Conservation (phyloP, 306 rosid genomes). For the Acacia confusa region DNA sequence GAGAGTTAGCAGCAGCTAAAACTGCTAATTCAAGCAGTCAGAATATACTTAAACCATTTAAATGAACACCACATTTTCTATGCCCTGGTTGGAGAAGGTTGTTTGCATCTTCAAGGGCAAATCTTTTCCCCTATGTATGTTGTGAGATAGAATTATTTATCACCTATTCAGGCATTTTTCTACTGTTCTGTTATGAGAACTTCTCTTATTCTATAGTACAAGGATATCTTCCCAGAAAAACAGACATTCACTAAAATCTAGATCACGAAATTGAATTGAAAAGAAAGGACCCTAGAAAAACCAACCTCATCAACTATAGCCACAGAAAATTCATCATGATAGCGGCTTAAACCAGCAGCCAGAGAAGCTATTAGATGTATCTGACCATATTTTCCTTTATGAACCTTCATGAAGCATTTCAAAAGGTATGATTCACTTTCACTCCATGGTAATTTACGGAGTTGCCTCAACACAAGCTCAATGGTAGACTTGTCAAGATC, state of each 20-base stretch:
- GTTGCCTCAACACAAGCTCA: slow-evolving; percentile 96
- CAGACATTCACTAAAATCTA: slow-evolving; percentile 25
- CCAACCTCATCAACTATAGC: slow-evolving; percentile 97
- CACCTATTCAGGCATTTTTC: background rate
- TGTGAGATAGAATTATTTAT: background rate
- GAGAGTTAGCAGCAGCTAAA: background rate
- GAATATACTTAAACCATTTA: slow-evolving; percentile 17
- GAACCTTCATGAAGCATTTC: slow-evolving; percentile 97
- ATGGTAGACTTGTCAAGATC: slow-evolving; percentile 95
- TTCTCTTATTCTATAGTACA: background rate
- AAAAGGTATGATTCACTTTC: slow-evolving; percentile 88
- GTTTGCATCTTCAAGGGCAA: background rate
- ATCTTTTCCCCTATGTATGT: background rate
- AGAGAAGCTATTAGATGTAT: slow-evolving; percentile 96
- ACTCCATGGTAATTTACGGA: slow-evolving; percentile 95
- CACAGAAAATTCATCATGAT: slow-evolving; percentile 93
- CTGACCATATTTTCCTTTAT: slow-evolving; percentile 98
- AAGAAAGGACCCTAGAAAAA: slow-evolving; percentile 24
- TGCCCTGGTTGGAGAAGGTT: background rate
- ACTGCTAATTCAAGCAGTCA: slow-evolving; percentile 5
- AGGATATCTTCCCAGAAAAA: background rate
- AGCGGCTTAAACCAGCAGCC: slow-evolving; percentile 96
- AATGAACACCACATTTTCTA: background rate
- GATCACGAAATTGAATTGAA: slow-evolving; percentile 15
- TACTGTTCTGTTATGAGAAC: background rate